Base-by-base conservation (phyloP, 805 yeast genomes). In the Hanseniaspora singularis region DNA sequence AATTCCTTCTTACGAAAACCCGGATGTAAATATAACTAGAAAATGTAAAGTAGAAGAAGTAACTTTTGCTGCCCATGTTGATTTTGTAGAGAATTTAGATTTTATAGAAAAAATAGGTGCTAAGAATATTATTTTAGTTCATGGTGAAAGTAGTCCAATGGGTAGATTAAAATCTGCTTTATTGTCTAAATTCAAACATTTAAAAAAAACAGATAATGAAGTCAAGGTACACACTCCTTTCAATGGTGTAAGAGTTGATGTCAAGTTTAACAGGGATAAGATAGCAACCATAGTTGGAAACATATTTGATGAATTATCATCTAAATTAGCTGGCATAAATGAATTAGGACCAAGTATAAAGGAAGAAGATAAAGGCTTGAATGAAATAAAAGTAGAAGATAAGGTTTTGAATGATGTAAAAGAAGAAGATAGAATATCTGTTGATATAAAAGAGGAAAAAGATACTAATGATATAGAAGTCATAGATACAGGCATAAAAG, bases 61-160 rank as follows among this genome's bases (percentile, higher is more conserved):
- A 3, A 88, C 97, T 1, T 92, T 92, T 70, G 97, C 98, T n/a
- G 99, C 99, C 0, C 99, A 92, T 64, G 99, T 92, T 19, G 99
- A 92, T 60, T 92, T 81, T 63, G 86, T 83, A 56, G 96, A 92
- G 58, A 92, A 92, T 55, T 69, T 95, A 1, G 84, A 82, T 49
- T 92, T 92, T 58, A 92, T 92, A 50, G 96, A 88, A 54, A 69
- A 78, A 50, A 85, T 92, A 2, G 81, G 81, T 50, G 95, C 99
- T 0, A 73, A 73, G 50, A 78, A 82, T 46, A 83, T 92, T 51
- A 86, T 89, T 50, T 71, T 92, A 46, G 99, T 92, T 2, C 99
- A 92, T 63, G 99, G 99, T 11, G 99, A 92, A 58, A 78, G 92
- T 2, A 87, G 85, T 56, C 96, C 95, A n/a, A 92, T 92, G 97